Base-by-base conservation (phyloP, 148 eudicot genomes). In the Salicornia ramosissima region DNA sequence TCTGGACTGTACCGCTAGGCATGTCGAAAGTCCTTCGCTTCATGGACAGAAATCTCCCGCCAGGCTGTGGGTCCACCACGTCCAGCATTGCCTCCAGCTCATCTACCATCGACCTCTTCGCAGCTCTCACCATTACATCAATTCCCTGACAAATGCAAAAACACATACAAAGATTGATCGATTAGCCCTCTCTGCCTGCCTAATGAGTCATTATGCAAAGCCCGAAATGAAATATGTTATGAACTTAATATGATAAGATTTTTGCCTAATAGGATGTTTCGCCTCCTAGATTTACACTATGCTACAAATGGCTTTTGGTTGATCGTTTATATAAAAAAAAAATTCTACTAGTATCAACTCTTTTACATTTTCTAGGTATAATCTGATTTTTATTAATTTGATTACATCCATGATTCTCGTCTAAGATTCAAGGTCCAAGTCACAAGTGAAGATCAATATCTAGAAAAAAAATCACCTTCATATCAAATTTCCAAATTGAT, bases 1-100 rank as follows among this genome's bases (percentile, higher is more conserved):
- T 86, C 70, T 86, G 88, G 67, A 90, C 81, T 63, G 59, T 74
- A 14, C 82, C 87, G 67, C 87, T 88, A 14, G 98, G 98, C 98
- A 93, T 86, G 75, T 93, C 98, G 58, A 93, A 93, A n/a, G 90
- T 90, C 77, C 96, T 87, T 71, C 92, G 84, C 77, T 81, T 83
- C 83, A 78, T 58, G 53, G 87, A 80, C 12, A 84, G 74, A 30
- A 89, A 78, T 79, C 65, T 86, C 50, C 85, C 86, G 9, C 50
- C 26, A 46, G 96, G 87, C 60, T 93, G 98, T 12, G 98, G 98
- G 74, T 93, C 98, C 72, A 93, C 90, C 53, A 86, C 98, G 46
- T 93, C 96, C 15, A 93, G 96, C 96, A 93, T 93, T 43, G 98
- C 98, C 85, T 93, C 98, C 65, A 93, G 79, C 80, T 93, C 98